Percentiles rank a stretch among this genome's conserved stretches.
phyloP scores from a whole-genome alignment of 352 stramenopile species.

The Globisporangium takayamanum region DNA sequence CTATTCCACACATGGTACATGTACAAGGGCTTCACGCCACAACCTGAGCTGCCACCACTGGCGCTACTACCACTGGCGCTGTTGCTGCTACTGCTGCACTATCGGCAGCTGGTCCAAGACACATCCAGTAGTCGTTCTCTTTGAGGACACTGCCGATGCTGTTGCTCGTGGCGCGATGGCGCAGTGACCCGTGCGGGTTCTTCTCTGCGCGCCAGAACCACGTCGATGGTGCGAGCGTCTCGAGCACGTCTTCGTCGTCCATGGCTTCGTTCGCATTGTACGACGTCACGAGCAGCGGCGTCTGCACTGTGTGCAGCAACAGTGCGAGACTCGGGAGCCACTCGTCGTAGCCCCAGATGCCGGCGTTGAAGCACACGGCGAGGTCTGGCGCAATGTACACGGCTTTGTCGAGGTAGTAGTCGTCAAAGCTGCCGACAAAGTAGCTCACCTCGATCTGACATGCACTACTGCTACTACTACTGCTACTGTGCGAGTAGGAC shows the following conservation, averaged over 20 bases:
- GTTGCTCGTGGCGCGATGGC: conserved; percentile 51
- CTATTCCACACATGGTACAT: not conserved
- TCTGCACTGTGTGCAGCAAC: conserved; percentile 45
- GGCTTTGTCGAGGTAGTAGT: conserved; percentile 37
- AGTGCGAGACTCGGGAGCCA: conserved; percentile 69
- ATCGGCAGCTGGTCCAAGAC: conserved; percentile 26
- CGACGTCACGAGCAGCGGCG: conserved; percentile 72
- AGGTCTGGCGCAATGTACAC: conserved; percentile 49
- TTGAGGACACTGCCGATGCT: conserved; percentile 43
- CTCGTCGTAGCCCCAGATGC: conserved; percentile 85
- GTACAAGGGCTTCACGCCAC: too few relatives aligned
- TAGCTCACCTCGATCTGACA: conserved; percentile 33
- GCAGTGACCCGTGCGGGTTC: conserved; percentile 45
- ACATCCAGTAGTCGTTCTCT: conserved; percentile 86
- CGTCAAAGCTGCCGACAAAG: conserved; percentile 67
- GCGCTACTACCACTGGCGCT: too few relatives aligned
- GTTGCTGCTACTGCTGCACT: not conserved
- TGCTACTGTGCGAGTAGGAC: conserved; percentile 15
- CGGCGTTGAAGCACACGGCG: conserved; percentile 79
- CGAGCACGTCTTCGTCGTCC: conserved; percentile 75
- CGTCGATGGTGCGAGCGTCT: conserved; percentile 29
- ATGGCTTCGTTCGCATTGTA: conserved; percentile 81
- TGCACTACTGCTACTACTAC: not conserved
- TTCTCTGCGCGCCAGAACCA: conserved; percentile 77
- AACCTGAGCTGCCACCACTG: too few relatives aligned